Conservation (phyloP, 2,329 filamentous ascomycete species). For the Cordyceps farinosa region DNA sequence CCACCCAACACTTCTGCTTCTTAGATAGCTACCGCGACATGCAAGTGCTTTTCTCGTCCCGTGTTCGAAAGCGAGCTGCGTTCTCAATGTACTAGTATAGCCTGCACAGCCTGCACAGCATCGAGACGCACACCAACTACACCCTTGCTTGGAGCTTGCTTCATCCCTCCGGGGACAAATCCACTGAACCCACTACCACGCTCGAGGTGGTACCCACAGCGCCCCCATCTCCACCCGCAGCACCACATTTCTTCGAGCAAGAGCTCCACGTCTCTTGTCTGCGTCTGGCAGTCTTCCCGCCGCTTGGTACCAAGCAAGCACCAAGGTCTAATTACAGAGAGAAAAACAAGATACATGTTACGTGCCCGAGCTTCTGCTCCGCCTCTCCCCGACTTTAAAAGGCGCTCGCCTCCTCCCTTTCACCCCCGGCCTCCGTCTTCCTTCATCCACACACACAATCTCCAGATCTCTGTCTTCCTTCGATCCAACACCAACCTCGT, state of each 20-base stretch:
- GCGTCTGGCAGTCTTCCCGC: constrained; percentile 6
- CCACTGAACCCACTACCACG: background rate
- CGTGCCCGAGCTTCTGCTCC: background rate
- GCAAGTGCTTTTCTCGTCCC: too few relatives aligned
- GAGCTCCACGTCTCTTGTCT: background rate
- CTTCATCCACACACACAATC: constrained; percentile 2
- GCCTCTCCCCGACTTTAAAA: constrained; percentile 3
- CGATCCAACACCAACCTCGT: background rate
- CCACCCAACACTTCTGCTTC: too few relatives aligned
- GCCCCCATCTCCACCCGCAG: constrained; percentile 1
- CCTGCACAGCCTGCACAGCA: background rate
- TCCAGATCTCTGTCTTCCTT: background rate
- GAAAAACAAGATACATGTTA: background rate
- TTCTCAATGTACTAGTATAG: too few relatives aligned
- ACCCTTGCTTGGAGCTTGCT: background rate
- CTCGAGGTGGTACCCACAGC: background rate
- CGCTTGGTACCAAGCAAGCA: background rate
- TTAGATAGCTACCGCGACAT: too few relatives aligned
- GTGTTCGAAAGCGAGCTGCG: too few relatives aligned
- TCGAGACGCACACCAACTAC: background rate
- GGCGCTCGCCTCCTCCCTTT: background rate
- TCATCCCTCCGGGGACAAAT: background rate
- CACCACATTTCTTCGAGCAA: background rate
- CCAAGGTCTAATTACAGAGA: background rate
- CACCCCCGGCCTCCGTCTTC: background rate